A percentile compares a stretch with the other conserved stretches of the same genome.
phyloP scores from a whole-genome alignment of 2,329 filamentous ascomycete genomes.

The Pyrenophora seminiperda region DNA sequence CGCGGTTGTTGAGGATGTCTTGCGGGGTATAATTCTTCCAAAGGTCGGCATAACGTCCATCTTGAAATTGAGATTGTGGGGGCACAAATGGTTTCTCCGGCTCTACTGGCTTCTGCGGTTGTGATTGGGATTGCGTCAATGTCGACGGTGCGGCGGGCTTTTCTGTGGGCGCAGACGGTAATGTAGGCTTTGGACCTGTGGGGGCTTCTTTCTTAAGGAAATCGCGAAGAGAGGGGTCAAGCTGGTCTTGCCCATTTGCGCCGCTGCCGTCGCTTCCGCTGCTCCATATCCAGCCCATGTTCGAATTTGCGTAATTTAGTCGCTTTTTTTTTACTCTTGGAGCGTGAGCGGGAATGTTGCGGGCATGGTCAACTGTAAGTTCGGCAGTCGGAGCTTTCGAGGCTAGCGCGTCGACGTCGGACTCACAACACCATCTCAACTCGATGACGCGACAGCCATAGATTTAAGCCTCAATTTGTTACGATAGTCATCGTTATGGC shows the following conservation, averaged over 20 bases:
- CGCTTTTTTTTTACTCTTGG: constrained; percentile 3
- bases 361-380: constrained; percentile 15
- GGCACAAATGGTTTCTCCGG: constrained; percentile 49
- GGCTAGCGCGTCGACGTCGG: constrained; percentile 18
- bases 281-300: constrained; percentile 70
- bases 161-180: constrained; percentile 37
- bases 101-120: constrained; percentile 12
- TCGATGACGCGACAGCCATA: constrained; percentile 22
- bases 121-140: constrained; percentile 9
- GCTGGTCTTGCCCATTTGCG: constrained; percentile 64
- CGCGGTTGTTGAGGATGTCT: constrained; percentile 68
- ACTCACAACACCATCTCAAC: constrained; percentile 26
- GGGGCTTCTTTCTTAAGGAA: constrained; percentile 85
- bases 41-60: constrained; percentile 79
- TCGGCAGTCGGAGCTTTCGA: constrained; percentile 12
- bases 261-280: constrained; percentile 35
- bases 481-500: constrained; percentile 36
- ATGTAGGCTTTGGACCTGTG: constrained; percentile 62
- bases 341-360: constrained; percentile 16
- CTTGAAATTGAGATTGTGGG: constrained; percentile 65
- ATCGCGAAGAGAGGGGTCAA: constrained; percentile 82
- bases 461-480: constrained; percentile 20
- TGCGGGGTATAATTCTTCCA: constrained; percentile 91
- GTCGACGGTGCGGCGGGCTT: constrained; percentile 27
- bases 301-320: constrained; percentile 4